Base-by-base conservation (phyloP, 1,139 yeast species). In the Barnettozyma hawaiiensis region DNA sequence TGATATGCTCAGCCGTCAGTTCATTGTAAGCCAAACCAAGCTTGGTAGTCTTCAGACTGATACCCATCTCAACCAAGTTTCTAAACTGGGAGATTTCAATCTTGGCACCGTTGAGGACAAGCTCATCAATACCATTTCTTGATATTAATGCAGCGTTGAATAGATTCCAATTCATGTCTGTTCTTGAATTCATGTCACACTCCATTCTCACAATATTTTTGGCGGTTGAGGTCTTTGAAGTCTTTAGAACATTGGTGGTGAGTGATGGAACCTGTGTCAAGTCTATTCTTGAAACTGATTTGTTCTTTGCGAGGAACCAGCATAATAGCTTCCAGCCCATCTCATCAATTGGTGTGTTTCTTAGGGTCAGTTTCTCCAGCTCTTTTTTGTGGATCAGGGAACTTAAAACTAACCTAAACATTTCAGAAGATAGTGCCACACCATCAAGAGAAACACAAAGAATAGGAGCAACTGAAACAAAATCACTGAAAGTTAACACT, bases 121-220 rank as follows among this genome's bases (percentile, higher is more conserved):
- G 62, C 53, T 82, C 90, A 44, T 79, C 86, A n/a, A 84, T 68
- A 23, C 90, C 90, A 28, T 81, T 82, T 49, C 86, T 67, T 2
- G 79, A 78, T 12, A 81, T 75, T 11, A 84, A 58, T 0, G 89
- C 73, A 1, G 89, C 90, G 4, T 81, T 78, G 48, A 84, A 67
- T 35, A 83, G 62, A 19, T 81, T 68, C 94, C 94, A 84, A 55
- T 84, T 85, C 81, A 80, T 78, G 47, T 82, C 90, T 8, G 80
- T 70, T 52, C 94, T 66, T 43, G 79, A 73, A 15, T 75, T 75
- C 45, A 63, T 59, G 51, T 78, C 77, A 50, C 81, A 72, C 16
- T 59, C 58, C 94, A 83, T 84, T 55, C 89, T 66, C 2, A 48
- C 58, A 7, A 70, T 50, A 5, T 53, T 54, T 10, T 56, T 55